phyloP scores from a whole-genome alignment of 2,329 filamentous ascomycete species.

The Apiospora saccharicola region DNA sequence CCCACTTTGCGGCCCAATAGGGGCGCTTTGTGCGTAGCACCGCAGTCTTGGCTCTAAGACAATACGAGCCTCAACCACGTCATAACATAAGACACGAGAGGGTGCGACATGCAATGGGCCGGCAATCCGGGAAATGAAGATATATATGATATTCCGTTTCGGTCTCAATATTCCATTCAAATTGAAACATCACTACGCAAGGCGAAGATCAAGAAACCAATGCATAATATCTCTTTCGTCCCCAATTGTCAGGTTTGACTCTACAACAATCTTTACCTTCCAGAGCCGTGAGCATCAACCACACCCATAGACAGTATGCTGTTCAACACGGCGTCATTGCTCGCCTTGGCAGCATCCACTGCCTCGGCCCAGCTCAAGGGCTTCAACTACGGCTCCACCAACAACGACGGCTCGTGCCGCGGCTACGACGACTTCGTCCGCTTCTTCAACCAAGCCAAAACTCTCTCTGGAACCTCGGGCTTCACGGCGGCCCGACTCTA shows the following conservation, averaged over 20 bases:
- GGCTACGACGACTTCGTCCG: constrained; percentile 50
- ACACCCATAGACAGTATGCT: too few relatives aligned
- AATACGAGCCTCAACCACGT: constrained; percentile 20
- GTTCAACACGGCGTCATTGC: too few relatives aligned
- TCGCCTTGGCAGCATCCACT: too few relatives aligned
- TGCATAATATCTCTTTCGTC: too few relatives aligned
- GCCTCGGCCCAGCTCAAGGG: constrained; percentile 41
- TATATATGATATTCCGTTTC: too few relatives aligned
- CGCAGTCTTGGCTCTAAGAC: constrained; percentile 8
- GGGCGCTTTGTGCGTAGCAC: not conserved
- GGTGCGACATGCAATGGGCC: not conserved
- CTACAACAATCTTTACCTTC: too few relatives aligned
- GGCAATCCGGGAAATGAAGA: too few relatives aligned
- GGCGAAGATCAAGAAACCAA: too few relatives aligned
- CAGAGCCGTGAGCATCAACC: too few relatives aligned
- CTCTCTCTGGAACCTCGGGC: constrained; percentile 43
- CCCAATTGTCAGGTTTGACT: too few relatives aligned
- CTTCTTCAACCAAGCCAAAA: constrained; percentile 54
- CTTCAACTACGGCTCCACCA: constrained; percentile 55
- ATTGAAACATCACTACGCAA: too few relatives aligned
- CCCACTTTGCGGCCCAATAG: not conserved
- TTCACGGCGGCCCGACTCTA: constrained; percentile 57
- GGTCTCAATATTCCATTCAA: too few relatives aligned
- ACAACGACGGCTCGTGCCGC: constrained; percentile 48
- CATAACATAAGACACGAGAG: not conserved